Evolutionary conservation across 1,139 yeast species (phyloP).

Genomic region (Kluyveromyces marxianus): DNA sequence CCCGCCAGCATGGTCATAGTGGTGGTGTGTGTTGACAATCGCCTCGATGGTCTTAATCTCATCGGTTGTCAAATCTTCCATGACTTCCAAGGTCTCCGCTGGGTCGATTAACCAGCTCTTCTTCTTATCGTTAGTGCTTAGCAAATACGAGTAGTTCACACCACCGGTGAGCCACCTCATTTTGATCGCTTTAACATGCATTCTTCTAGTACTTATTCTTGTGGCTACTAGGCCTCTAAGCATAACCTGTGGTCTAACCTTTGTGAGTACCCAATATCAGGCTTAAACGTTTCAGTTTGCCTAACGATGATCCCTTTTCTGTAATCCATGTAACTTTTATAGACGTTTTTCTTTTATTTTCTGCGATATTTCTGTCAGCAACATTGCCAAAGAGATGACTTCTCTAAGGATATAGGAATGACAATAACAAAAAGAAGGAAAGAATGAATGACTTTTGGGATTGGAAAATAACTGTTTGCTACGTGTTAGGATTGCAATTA

Average conservation of each 20-base stretch:
- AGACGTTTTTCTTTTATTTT: neutral
- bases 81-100: constrained; percentile 66
- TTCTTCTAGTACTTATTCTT: constrained; percentile 35
- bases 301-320: too few relatives aligned
- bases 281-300: neutral
- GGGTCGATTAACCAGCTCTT: constrained; percentile 88
- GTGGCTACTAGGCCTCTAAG: neutral
- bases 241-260: neutral
- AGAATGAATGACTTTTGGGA: too few relatives aligned
- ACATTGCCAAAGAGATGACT: too few relatives aligned
- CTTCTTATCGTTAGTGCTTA: constrained; percentile 59
- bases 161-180: constrained; percentile 92
- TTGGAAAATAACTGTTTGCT: too few relatives aligned
- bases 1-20: constrained; percentile 91
- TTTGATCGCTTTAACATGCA: constrained; percentile 77
- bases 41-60: constrained; percentile 47
- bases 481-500: too few relatives aligned
- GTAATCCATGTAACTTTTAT: neutral
- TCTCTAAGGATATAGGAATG: too few relatives aligned
- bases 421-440: too few relatives aligned
- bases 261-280: neutral
- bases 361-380: neutral
- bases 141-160: constrained; percentile 78
- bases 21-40: constrained; percentile 93
- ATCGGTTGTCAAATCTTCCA: constrained; percentile 31